Conservation (phyloP, 2,329 filamentous ascomycete genomes). For the Colletotrichum theobromicola region DNA sequence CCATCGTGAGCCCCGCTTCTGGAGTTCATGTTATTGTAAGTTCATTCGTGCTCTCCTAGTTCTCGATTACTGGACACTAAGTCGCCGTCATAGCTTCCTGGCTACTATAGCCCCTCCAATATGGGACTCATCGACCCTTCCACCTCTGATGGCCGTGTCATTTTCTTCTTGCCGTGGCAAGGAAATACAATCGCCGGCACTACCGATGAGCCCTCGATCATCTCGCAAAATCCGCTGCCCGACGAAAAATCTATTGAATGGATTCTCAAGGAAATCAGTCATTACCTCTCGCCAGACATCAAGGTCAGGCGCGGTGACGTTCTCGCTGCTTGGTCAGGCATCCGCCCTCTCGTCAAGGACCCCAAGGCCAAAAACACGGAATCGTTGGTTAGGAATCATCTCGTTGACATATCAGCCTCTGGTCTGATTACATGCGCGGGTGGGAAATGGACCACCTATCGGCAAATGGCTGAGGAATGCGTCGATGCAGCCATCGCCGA, state of each 20-base stretch:
- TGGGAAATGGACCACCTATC: slow-evolving; percentile 93
- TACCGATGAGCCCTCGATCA: slow-evolving; percentile 78
- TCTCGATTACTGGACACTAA: neutral
- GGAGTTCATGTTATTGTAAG: slow-evolving; percentile 77
- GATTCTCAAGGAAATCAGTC: slow-evolving; percentile 84
- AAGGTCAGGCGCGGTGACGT: slow-evolving; percentile 85
- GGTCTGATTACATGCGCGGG: slow-evolving; percentile 86
- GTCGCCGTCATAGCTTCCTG: slow-evolving; percentile 60
- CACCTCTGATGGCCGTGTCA: slow-evolving; percentile 87
- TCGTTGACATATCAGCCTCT: slow-evolving; percentile 79
- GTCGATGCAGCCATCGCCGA: slow-evolving; percentile 79
- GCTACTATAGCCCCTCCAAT: slow-evolving; percentile 83
- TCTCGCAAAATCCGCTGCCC: slow-evolving; percentile 76
- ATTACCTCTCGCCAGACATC: slow-evolving; percentile 84
- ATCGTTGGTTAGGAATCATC: slow-evolving; percentile 85
- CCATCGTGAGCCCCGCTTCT: slow-evolving; percentile 85
- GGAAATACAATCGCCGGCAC: slow-evolving; percentile 91
- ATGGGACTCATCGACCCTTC: slow-evolving; percentile 89
- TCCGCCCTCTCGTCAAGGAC: slow-evolving; percentile 84
- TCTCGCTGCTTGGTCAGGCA: slow-evolving; percentile 89
- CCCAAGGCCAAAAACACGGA: slow-evolving; percentile 86
- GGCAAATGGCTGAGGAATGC: slow-evolving; percentile 90
- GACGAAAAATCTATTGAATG: slow-evolving; percentile 86
- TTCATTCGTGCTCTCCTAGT: neutral
- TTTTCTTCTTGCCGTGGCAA: slow-evolving; percentile 94